A percentile compares a stretch with the other conserved stretches of the same genome.
Conservation (phyloP, 768 basidiomycete species). For the Tulasnella sp. region DNA sequence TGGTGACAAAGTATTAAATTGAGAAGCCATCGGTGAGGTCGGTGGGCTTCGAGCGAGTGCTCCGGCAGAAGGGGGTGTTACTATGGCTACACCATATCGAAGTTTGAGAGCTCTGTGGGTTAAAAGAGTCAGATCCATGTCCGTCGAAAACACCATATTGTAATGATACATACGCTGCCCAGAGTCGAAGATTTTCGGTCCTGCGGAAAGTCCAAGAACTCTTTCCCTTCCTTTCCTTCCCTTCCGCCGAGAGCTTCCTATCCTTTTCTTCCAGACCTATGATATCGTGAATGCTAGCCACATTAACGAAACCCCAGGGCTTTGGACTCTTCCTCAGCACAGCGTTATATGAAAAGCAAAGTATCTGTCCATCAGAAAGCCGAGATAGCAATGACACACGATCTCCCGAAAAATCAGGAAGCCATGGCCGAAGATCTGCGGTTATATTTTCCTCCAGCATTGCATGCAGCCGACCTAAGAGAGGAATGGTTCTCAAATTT, state of each 20-base stretch:
- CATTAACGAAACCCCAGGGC: slow-evolving; percentile 79
- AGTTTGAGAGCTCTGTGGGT: slow-evolving; percentile 54
- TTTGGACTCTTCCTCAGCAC: slow-evolving; percentile 67
- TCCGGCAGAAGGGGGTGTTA: slow-evolving; percentile 35
- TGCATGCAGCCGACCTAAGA: slow-evolving; percentile 49
- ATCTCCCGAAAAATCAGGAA: slow-evolving; percentile 2
- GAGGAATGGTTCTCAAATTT: background rate
- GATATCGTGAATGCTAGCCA: slow-evolving; percentile 69
- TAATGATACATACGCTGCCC: slow-evolving; percentile 55
- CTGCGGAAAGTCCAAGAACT: slow-evolving; percentile 70
- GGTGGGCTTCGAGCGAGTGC: slow-evolving; percentile 23
- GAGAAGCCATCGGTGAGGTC: slow-evolving; percentile 12
- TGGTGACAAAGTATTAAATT: slow-evolving; percentile 17
- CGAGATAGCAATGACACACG: slow-evolving; percentile 33
- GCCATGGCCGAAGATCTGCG: slow-evolving; percentile 28
- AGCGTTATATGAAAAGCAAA: slow-evolving; percentile 70
- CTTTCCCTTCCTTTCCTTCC: slow-evolving; percentile 34
- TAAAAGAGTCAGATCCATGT: background rate
- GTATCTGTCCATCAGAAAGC: slow-evolving; percentile 62
- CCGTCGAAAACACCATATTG: background rate
- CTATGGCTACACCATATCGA: slow-evolving; percentile 63
- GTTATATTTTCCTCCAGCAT: slow-evolving; percentile 52
- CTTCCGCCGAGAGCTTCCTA: slow-evolving; percentile 21
- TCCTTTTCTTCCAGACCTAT: slow-evolving; percentile 44
- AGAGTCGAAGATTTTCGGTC: slow-evolving; percentile 73